Evolutionary conservation across 495 filamentous ascomycete genomes (phyloP).

Genomic region (Cryomyces antarcticus): DNA sequence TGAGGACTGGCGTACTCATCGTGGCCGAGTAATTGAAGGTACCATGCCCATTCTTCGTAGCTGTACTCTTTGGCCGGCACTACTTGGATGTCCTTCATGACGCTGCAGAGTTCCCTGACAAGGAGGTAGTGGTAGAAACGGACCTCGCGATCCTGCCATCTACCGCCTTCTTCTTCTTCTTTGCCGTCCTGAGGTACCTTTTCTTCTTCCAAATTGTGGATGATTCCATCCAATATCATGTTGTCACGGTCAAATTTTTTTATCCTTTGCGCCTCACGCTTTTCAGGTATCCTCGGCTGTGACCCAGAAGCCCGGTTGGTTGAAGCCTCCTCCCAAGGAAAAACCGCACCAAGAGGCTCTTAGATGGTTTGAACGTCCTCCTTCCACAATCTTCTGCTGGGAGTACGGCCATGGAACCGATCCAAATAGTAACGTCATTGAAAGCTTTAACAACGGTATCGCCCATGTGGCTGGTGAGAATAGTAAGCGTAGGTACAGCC

Average conservation of each 20-base stretch:
- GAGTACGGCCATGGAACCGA: slow-evolving; percentile 57
- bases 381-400: slow-evolving; percentile 39
- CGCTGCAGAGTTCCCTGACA: slow-evolving; percentile 43
- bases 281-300: too few relatives aligned
- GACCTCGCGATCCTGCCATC: slow-evolving; percentile 22
- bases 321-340: too few relatives aligned
- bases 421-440: slow-evolving; percentile 42
- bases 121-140: slow-evolving; percentile 47
- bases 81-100: slow-evolving; percentile 41
- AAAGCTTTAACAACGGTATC: slow-evolving; percentile 56
- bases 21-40: slow-evolving; percentile 55
- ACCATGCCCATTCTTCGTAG: slow-evolving; percentile 70
- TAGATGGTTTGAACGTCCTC: slow-evolving; percentile 6
- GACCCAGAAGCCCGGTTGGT: too few relatives aligned
- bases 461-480: slow-evolving; percentile 67
- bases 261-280: too few relatives aligned
- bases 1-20: slow-evolving; percentile 40
- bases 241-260: too few relatives aligned
- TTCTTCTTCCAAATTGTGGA: slow-evolving; percentile 16
- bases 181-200: slow-evolving; percentile 23
- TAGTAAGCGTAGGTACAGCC: slow-evolving; percentile 62
- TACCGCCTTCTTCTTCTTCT: slow-evolving; percentile 22
- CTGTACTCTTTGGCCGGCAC: slow-evolving; percentile 45
- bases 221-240: slow-evolving; percentile 19
- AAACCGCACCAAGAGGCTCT: too few relatives aligned